Base-by-base conservation (phyloP, 2,329 filamentous ascomycete genomes). In the Coleophoma eucalyptorum region DNA sequence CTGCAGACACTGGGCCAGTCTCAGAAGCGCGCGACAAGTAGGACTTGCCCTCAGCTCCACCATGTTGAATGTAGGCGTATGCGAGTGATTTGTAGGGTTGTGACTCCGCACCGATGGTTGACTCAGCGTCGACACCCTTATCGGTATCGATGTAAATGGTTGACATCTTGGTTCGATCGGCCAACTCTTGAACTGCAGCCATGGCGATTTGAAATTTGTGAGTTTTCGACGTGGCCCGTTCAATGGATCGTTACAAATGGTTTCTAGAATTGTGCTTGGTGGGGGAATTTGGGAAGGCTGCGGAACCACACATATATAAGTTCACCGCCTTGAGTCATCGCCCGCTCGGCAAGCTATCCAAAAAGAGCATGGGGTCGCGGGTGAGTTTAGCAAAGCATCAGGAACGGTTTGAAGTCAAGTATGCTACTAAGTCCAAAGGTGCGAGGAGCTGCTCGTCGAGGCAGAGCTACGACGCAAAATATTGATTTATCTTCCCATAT, bases 11-110 rank as follows among this genome's bases (percentile, higher is more conserved):
- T 19, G 79, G 68, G 21, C 80, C 83, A 45, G 81, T 85, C 53
- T 79, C 74, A 31, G 83, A 86, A 59, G 88, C 87, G 66, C 86
- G 83, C 44, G 79, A 83, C 56, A 86, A 75, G 70, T 89, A 94
- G 60, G 78, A 71, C 54, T 80, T 76, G 42, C 76, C 74, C 50
- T 83, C 77, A 48, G 70, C 67, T 55, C 74, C 72, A 55, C 80
- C 78, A 59, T 81, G 74, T 70, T 88, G 82, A 64, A 91, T 79
- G 70, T 90, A 88, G 57, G 90, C 91, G 65, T 84, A 84, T 58
- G 86, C 76, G 40, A 96, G 80, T 38, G 87, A 84, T 76, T 95
- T 93, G 81, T 86, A 96, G 45, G 91, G 90, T 59, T 84, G 80
- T 55, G 77, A 72, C 69, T 92, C 81, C 58, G 84, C 80, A 65